phyloP scores from a whole-genome alignment of 208 protist genomes.

The Jaenimonas drosophilae region DNA sequence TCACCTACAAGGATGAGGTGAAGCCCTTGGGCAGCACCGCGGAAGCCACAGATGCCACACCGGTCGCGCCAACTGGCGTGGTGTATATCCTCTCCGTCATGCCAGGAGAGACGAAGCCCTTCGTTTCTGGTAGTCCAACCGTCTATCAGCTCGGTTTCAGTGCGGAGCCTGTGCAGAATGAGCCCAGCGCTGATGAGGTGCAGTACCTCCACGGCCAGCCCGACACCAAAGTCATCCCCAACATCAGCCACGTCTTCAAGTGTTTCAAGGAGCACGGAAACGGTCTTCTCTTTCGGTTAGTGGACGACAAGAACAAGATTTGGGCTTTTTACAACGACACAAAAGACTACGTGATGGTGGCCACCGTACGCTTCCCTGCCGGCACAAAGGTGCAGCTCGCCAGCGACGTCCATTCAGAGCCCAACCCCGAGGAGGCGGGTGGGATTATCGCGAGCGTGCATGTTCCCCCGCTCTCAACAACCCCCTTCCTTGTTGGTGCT shows the following conservation, averaged over 20 bases:
- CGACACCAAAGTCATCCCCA: constrained; percentile 35
- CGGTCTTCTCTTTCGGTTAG: constrained; percentile 75
- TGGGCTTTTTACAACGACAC: constrained; percentile 88
- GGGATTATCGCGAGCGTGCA: constrained; percentile 34
- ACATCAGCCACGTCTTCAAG: constrained; percentile 30
- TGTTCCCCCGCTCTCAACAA: constrained; percentile 47
- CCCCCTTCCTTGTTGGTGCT: constrained; percentile 41
- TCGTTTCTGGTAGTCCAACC: constrained; percentile 36
- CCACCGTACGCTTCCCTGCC: constrained; percentile 31
- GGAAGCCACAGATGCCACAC: constrained; percentile 4
- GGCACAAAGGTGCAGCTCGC: constrained; percentile 15
- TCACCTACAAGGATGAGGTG: constrained; percentile 21
- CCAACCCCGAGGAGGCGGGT: constrained; percentile 15
- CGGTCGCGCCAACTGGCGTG: constrained; percentile 7
- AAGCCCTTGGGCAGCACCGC: constrained; percentile 12
- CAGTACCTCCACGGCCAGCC: constrained; percentile 46
- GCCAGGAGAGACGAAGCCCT: constrained; percentile 38
- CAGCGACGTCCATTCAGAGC: constrained; percentile 16
- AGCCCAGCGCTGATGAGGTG: constrained; percentile 8
- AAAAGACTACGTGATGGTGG: constrained; percentile 52
- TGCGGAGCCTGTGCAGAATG: constrained; percentile 20
- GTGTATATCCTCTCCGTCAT: constrained; percentile 32
- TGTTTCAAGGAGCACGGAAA: constrained; percentile 75
- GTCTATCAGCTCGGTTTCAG: constrained; percentile 49
- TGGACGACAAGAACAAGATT: constrained; percentile 40